phyloP scores from a whole-genome alignment of 228 moss, liverwort and hornwort genomes.

The Sphagnum fallax region DNA sequence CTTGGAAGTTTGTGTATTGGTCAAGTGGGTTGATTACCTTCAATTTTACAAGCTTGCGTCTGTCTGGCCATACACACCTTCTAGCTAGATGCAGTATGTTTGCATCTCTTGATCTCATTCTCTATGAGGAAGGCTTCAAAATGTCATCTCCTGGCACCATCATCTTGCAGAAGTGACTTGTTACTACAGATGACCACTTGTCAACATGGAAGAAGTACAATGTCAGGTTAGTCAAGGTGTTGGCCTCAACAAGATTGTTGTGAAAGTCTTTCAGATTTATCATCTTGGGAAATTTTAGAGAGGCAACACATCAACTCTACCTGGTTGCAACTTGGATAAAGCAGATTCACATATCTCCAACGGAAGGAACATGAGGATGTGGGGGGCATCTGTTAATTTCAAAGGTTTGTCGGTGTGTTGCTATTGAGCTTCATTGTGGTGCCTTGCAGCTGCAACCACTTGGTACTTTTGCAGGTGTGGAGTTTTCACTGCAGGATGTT shows the following conservation, averaged over 20 bases:
- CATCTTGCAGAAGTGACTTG: conserved; percentile 76
- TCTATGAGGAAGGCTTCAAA: conserved; percentile 79
- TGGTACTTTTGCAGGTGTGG: conserved; percentile 75
- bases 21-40: conserved; percentile 72
- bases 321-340: no score
- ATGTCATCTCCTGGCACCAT: conserved; percentile 65
- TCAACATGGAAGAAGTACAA: conserved; percentile 80
- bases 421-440: no score
- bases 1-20: conserved; percentile 64
- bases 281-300: conserved; percentile 80
- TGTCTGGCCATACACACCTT: conserved; percentile 88
- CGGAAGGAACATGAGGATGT: not conserved
- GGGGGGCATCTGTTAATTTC: not conserved
- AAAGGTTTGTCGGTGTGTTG: not conserved
- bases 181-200: no score
- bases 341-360: not conserved
- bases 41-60: conserved; percentile 46
- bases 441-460: conserved; percentile 74
- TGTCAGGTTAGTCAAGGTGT: conserved; percentile 78
- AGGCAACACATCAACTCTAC: conserved; percentile 25
- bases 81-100: conserved; percentile 77
- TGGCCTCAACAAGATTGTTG: conserved; percentile 64
- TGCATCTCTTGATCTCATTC: conserved; percentile 69
- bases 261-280: conserved; percentile 82
- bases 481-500: no score